Percentiles rank a stretch among this genome's conserved stretches.
Conservation (phyloP, 306 rosid species). For the Cicer yamashitae region DNA sequence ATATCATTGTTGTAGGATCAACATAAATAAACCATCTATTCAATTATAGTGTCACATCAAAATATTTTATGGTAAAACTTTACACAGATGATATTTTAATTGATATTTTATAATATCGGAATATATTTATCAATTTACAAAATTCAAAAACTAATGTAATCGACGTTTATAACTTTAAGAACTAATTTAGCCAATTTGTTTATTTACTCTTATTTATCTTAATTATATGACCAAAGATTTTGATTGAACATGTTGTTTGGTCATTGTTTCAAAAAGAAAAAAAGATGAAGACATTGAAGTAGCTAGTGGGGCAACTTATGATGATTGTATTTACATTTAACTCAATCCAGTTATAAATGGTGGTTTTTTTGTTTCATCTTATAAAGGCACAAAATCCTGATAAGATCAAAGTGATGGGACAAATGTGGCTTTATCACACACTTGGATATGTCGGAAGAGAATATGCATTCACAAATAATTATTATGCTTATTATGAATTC, state of each 20-base stretch:
- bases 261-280: conserved; percentile 1
- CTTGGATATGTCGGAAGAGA: conserved; percentile 54
- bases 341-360: conserved; percentile 4
- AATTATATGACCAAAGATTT: neutral
- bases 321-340: conserved; percentile 12
- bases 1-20: too few relatives aligned
- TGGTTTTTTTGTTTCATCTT: neutral
- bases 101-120: too few relatives aligned
- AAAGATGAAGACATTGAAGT: neutral
- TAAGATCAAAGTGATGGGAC: conserved; percentile 44
- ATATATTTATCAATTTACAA: too few relatives aligned
- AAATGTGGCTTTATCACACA: conserved; percentile 49
- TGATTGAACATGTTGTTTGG: conserved; percentile 6
- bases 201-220: too few relatives aligned
- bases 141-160: too few relatives aligned
- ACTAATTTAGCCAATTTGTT: too few relatives aligned
- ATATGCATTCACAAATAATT: conserved; percentile 38
- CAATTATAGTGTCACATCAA: too few relatives aligned
- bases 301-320: conserved; percentile 27
- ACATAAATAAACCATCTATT: too few relatives aligned
- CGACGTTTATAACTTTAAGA: too few relatives aligned
- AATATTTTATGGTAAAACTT: too few relatives aligned
- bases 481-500: conserved; percentile 1
- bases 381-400: conserved; percentile 30
- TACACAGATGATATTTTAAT: too few relatives aligned